Conservation (phyloP, 148 eudicot genomes). For the Beta vulgaris region DNA sequence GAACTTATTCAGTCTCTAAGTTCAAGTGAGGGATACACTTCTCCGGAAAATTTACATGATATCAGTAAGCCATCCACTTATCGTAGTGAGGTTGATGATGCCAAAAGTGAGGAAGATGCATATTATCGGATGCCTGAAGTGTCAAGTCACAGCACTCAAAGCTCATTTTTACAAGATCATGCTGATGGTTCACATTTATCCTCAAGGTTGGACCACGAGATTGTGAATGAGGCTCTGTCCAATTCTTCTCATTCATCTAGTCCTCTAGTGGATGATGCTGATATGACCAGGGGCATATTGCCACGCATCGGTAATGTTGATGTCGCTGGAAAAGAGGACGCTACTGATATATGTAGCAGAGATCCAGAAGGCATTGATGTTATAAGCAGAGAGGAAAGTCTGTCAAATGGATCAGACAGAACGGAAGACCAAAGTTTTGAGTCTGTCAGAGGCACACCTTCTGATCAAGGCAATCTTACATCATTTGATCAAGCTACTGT, state of each 20-base stretch:
- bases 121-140: slow-evolving; percentile 31
- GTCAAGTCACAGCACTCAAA: slow-evolving; percentile 28
- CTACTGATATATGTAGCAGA: slow-evolving; percentile 17
- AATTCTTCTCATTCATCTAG: slow-evolving; percentile 37
- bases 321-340: slow-evolving; percentile 24
- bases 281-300: slow-evolving; percentile 30
- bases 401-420: slow-evolving; percentile 24
- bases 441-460: slow-evolving; percentile 25
- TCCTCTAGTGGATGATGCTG: slow-evolving; percentile 29
- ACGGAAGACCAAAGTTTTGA: slow-evolving; percentile 31
- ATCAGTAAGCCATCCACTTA: slow-evolving; percentile 17
- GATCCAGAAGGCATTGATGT: slow-evolving; percentile 28
- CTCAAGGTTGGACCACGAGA: slow-evolving; percentile 2
- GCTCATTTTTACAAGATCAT: slow-evolving; percentile 24
- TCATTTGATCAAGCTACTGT: slow-evolving; percentile 32
- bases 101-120: slow-evolving; percentile 14
- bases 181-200: slow-evolving; percentile 20
- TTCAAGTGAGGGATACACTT: slow-evolving; percentile 28
- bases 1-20: slow-evolving; percentile 32
- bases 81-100: slow-evolving; percentile 27
- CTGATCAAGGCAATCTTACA: slow-evolving; percentile 31
- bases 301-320: slow-evolving; percentile 22
- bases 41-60: slow-evolving; percentile 19
- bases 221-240: slow-evolving; percentile 8
- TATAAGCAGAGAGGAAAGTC: slow-evolving; percentile 22